Base-by-base conservation (phyloP, 2,329 filamentous ascomycete genomes). In the Stylonectria norvegica region DNA sequence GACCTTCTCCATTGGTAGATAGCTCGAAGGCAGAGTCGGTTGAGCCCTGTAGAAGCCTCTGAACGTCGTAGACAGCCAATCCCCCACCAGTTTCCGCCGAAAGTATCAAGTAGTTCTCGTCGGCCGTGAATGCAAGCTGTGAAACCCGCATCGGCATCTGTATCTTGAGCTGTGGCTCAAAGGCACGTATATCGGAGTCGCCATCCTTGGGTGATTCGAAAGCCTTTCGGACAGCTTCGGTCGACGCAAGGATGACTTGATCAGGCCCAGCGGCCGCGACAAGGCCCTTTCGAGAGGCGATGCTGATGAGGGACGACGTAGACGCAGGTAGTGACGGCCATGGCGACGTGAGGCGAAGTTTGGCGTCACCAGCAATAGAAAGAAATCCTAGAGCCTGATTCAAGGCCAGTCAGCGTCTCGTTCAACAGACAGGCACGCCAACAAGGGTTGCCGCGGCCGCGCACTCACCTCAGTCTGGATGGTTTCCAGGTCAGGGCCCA, bases 81-180 rank as follows among this genome's bases (percentile, higher is more conserved):
- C 89, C 89, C 22, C 89, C 86, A 9, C 86, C 86, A 39, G 77
- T 72, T 64, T 95, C 87, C 3, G 88, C 87, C 9, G 88, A 89
- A 18, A 96, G 71, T 23, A 95, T 78, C 45, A 98, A 71, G 53
- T 85, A 89, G 53, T 80, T 81, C 60, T 96, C 94, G 56, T 94
- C 87, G n/a, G 87, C 79, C 1, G 89, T 91, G 62, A 98, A 98
- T 12, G 84, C 82, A 15, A 98, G 73, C 62, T 98, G 93, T 9
- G 89, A 94, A 38, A 95, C 78, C 53, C 85, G 82, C 57, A 81
- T 76, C 8, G 86, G 79, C 56, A 94, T 75, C 2, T 81, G 71
- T 5, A 97, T 76, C 43, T 75, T 84, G 36, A 86, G 70, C 60
- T 91, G 81, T 3, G 90, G 85, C 44, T 80, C 70, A 56, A 94